Evolutionary conservation across 2,329 filamentous ascomycete species (phyloP).

Genomic region (Xylaria sp.): DNA sequence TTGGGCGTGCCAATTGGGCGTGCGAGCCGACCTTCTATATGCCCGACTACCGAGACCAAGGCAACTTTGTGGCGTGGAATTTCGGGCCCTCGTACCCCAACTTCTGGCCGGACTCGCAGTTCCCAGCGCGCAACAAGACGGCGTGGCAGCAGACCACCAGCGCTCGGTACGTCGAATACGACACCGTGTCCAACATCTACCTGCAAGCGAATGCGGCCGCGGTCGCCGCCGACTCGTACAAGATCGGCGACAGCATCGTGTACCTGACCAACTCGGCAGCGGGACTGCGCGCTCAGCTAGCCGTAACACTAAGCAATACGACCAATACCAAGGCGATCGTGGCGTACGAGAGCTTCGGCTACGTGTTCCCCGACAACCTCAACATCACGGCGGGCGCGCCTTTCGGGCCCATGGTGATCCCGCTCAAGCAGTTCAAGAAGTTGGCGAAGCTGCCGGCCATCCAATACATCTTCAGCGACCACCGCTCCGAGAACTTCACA

Average conservation of each 20-base stretch:
- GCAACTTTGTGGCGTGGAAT: slow-evolving; percentile 53
- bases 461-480: slow-evolving; percentile 46
- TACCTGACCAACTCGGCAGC: slow-evolving; percentile 52
- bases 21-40: slow-evolving; percentile 49
- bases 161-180: slow-evolving; percentile 52
- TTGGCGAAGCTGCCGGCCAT: slow-evolving; percentile 41
- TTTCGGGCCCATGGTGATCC: slow-evolving; percentile 44
- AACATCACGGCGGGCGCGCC: slow-evolving; percentile 42
- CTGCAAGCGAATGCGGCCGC: slow-evolving; percentile 51
- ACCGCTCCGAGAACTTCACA: slow-evolving; percentile 41
- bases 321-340: slow-evolving; percentile 54
- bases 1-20: slow-evolving; percentile 54
- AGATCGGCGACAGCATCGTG: slow-evolving; percentile 48
- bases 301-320: slow-evolving; percentile 50
- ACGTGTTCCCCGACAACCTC: slow-evolving; percentile 43
- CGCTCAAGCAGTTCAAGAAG: slow-evolving; percentile 47
- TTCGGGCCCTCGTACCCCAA: slow-evolving; percentile 49
- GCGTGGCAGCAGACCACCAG: slow-evolving; percentile 52
- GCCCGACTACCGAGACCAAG: slow-evolving; percentile 51
- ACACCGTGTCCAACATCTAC: slow-evolving; percentile 49
- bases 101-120: slow-evolving; percentile 53
- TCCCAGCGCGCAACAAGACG: slow-evolving; percentile 47
- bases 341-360: slow-evolving; percentile 45
- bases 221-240: slow-evolving; percentile 51
- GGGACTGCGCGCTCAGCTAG: slow-evolving; percentile 51